Base-by-base conservation (phyloP, 2,329 filamentous ascomycete species). In the Neonectria sp. region DNA sequence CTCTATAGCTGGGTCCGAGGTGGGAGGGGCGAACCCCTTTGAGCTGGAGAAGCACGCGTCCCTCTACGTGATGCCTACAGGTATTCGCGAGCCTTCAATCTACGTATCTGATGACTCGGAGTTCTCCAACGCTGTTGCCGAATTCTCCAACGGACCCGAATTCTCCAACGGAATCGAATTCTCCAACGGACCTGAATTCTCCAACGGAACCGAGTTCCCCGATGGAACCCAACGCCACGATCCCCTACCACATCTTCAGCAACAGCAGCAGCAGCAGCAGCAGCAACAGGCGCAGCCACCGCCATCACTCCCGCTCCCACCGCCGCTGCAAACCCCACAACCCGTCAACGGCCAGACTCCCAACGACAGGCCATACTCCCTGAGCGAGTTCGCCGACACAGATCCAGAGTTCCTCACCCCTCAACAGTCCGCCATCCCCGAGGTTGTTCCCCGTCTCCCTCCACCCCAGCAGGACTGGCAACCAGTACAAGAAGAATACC, bases 21-120 rank as follows among this genome's bases (percentile, higher is more conserved):
- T 87, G 35, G 85, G 87, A 29, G 82, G 84, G 13, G 84, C 82
- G 2, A 89, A 89, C 71, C 88, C 89, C 0, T 91, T 91, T 64
- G 88, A 91, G 61, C 82, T 91, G 4, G 90, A 92, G 76, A 85
- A 86, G n/a, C 89, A 91, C 71, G 82, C 88, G 1, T 90, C 88
- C 1, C 79, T 90, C 2, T 89, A 89, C 68, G 81, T 80, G 13
- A 75, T 78, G 71, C 78, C 82, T 5, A 73, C 79, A 4, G 77
- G 79, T 0, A 82, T 80, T 56, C 82, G 88, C 40, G 87, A 89
- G 69, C 87, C 88, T 1, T 89, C 87, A 4, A 89, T 90, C 53
- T 91, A 90, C 73, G 85, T 90, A 11, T 87, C 87, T 1, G 89
- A 90, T 68, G 88, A 89, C 66, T 88, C 86, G 8, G 83, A 86